phyloP scores from a whole-genome alignment of 225 moss, liverwort and hornwort genomes.

The Takakia lepidozioides region DNA sequence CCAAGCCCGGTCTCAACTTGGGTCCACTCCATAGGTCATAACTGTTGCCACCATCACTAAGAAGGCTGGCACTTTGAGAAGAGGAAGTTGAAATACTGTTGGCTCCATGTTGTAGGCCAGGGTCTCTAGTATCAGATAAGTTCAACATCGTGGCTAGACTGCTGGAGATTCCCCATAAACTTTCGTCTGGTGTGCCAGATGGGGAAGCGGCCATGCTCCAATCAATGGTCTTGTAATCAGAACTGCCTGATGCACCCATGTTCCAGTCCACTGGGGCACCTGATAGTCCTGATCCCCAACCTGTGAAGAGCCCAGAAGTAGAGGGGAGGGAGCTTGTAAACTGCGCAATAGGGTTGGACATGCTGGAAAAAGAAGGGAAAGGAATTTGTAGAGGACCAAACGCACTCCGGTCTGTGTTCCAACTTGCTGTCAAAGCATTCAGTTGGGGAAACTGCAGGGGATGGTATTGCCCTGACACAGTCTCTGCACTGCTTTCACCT shows the following conservation, averaged over 20 bases:
- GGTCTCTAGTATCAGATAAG: conserved; percentile 25
- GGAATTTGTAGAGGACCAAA: conserved; percentile 18
- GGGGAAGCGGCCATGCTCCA: conserved; percentile 43
- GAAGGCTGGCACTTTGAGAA: conserved; percentile 4
- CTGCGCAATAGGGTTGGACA: neutral
- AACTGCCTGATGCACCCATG: conserved; percentile 38
- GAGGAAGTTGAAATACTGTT: conserved; percentile 11
- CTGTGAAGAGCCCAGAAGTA: conserved; percentile 27
- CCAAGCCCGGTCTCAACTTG: conserved; percentile 14
- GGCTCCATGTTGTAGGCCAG: conserved; percentile 17
- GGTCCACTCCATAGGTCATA: conserved; percentile 25
- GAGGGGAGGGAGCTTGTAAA: conserved; percentile 19
- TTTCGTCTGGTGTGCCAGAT: conserved; percentile 16
- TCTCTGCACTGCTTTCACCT: conserved; percentile 12
- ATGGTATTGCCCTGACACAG: conserved; percentile 4
- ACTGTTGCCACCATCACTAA: conserved; percentile 9
- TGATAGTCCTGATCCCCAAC: conserved; percentile 44
- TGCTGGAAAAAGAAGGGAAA: conserved; percentile 7
- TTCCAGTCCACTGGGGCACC: conserved; percentile 37
- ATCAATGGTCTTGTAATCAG: conserved; percentile 37
- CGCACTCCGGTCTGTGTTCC: conserved; percentile 9
- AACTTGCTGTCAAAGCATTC: conserved; percentile 8
- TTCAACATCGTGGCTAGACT: conserved; percentile 27
- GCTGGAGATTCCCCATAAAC: conserved; percentile 22
- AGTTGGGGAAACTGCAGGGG: conserved; percentile 8